Conservation (phyloP, 2,329 filamentous ascomycete genomes). For the Daldinia sp. region DNA sequence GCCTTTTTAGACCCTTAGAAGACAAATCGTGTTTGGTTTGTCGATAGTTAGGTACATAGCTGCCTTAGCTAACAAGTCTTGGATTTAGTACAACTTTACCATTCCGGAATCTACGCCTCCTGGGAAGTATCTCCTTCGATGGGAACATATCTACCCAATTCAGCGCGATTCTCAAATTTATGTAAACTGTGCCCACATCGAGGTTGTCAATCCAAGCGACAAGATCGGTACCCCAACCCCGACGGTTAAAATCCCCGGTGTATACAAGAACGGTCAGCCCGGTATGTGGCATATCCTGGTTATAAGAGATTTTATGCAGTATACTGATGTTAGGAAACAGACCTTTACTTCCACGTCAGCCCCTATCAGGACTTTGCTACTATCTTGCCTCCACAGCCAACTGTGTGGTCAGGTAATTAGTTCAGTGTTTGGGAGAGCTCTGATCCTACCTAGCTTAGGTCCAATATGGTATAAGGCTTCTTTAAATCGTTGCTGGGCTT, state of each 20-base stretch:
- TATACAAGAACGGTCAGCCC: neutral
- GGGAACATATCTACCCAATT: neutral
- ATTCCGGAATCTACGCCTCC: neutral
- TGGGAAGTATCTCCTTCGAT: neutral
- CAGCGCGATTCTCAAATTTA: neutral
- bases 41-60: no score
- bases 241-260: neutral
- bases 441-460: no score
- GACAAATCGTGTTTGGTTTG: no score
- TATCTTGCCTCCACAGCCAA: neutral
- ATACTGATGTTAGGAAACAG: neutral
- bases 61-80: neutral
- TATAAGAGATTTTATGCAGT: neutral
- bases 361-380: neutral
- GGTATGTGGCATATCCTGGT: neutral
- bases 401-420: neutral
- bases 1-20: neutral
- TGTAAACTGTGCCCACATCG: neutral
- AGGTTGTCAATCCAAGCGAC: neutral
- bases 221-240: neutral
- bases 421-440: neutral
- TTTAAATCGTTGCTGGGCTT: no score
- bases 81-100: neutral
- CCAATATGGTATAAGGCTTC: no score
- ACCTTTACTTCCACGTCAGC: neutral